phyloP scores from a whole-genome alignment of 2,329 filamentous ascomycete species.

The Fusarium miscanthi region DNA sequence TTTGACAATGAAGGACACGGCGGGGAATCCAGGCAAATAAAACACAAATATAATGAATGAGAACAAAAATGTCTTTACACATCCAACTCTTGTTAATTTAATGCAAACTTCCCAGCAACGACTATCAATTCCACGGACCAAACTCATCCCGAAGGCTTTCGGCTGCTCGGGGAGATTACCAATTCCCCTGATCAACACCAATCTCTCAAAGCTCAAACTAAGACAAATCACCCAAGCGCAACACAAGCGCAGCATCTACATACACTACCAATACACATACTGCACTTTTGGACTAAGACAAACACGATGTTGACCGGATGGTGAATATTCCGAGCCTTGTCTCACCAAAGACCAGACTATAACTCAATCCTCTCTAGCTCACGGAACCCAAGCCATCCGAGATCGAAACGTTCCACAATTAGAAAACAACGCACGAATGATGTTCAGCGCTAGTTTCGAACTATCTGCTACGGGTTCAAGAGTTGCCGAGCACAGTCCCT shows the following conservation, averaged over 20 bases:
- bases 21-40: background rate
- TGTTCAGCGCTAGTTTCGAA: background rate
- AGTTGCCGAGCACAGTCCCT: constrained; percentile 28
- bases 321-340: constrained; percentile 8
- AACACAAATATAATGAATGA: background rate
- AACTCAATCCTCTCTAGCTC: constrained; percentile 5
- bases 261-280: no score
- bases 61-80: background rate
- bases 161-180: background rate
- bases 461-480: constrained; percentile 14
- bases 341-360: constrained; percentile 13
- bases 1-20: background rate
- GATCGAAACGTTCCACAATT: background rate
- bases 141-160: background rate
- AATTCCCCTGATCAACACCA: background rate
- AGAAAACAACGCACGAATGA: constrained; percentile 8
- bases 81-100: background rate
- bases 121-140: constrained; percentile 1
- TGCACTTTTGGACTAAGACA: no score
- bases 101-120: background rate
- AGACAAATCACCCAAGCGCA: background rate
- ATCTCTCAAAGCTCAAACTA: background rate
- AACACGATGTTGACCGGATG: background rate
- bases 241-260: background rate
- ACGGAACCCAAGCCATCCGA: constrained; percentile 19